These are phyloP conservation scores for Neoascochyta sp. DNA, from an alignment of 2,329 filamentous ascomycete species.

Conservation along the genomic window DNA sequence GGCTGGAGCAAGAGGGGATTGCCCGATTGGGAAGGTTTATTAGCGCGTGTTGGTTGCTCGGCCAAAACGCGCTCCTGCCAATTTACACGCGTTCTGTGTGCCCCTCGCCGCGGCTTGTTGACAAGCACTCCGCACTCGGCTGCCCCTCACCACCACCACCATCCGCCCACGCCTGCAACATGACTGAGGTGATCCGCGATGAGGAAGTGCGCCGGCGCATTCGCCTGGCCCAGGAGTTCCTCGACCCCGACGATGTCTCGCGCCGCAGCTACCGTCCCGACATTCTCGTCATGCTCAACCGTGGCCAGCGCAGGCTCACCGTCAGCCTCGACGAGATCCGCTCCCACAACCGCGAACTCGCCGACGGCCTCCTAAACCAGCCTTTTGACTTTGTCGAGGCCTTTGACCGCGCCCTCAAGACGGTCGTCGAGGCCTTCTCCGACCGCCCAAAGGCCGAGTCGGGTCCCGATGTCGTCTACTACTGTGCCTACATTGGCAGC, in stretches of 20 bases:
- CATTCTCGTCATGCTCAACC: slow-evolving; percentile 72
- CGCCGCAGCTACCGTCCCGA: slow-evolving; percentile 80
- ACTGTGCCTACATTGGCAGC: slow-evolving; percentile 94
- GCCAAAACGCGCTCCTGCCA: no score
- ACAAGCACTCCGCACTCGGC: background rate
- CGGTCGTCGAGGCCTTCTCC: slow-evolving; percentile 76
- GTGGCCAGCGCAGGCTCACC: slow-evolving; percentile 55
- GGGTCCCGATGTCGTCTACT: slow-evolving; percentile 75
- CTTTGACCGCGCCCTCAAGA: slow-evolving; percentile 86
- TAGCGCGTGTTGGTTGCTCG: no score
- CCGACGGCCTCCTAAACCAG: slow-evolving; percentile 71
- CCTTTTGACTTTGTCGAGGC: slow-evolving; percentile 87
- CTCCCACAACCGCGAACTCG: slow-evolving; percentile 78
- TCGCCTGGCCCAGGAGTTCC: slow-evolving; percentile 83
- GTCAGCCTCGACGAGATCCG: slow-evolving; percentile 81
- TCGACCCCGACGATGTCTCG: slow-evolving; percentile 69
- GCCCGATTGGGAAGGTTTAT: no score
- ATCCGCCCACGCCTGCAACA: slow-evolving; percentile 10
- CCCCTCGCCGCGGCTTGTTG: no score
- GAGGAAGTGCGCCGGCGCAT: slow-evolving; percentile 80
- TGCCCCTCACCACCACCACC: background rate
- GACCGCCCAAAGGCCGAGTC: slow-evolving; percentile 72
- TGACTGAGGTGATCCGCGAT: slow-evolving; percentile 59
- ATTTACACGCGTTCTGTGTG: no score
- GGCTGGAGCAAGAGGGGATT: no score